Evolutionary conservation across 352 stramenopile genomes (phyloP), one percentile per base, ranked within the genome.

Genomic region (Pythium aristosporum): DNA sequence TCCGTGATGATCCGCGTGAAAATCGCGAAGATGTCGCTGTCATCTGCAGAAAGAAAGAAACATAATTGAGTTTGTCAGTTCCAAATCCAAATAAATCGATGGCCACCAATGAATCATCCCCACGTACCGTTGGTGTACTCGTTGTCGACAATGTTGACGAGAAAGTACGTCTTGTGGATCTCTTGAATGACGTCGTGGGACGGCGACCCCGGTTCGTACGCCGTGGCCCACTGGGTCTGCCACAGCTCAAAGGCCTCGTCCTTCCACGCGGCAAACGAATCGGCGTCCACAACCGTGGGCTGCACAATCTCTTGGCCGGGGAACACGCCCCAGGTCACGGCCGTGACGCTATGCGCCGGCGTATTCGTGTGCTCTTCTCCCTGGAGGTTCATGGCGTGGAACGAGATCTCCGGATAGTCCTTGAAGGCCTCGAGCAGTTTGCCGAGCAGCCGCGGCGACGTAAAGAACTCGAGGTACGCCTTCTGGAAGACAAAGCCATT

Each of bases 121-220:
- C 12, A 32, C 51, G 34, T 60, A 62, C 56, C 80, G 57, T 88
- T 91, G 9, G 82, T 85, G 69, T 97, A 99, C 75, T 99, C 94
- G 74, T 99, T 99, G 84, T 99, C 96, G 63, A 99, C 97, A 54
- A 99, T 97, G 63, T 98, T 98, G 57, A 99, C 96, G 55, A 99
- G 84, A 71, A 96, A 99, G 77, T 98, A 99, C 43, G 90, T 91
- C 80, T 99, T 94, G 74, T 92, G 89, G 32, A 99, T 97, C 39
- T 89, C 71, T 61, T 90, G 80, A 52, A 93, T 84, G 28, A 93
- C 75, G 28, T 76, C 39, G 68, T 68, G 68, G 30, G 80, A 74
- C 18, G 63, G 39, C 41, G 81, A 88, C 44, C 95, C 94, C 61
- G 87, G 80, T 12, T 98, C 80, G 75, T 99, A 99, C 34, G 97